Percentiles rank a stretch among this genome's conserved stretches.
phyloP scores from a whole-genome alignment of 129 eudicot species.

The Artemisia tridentata region DNA sequence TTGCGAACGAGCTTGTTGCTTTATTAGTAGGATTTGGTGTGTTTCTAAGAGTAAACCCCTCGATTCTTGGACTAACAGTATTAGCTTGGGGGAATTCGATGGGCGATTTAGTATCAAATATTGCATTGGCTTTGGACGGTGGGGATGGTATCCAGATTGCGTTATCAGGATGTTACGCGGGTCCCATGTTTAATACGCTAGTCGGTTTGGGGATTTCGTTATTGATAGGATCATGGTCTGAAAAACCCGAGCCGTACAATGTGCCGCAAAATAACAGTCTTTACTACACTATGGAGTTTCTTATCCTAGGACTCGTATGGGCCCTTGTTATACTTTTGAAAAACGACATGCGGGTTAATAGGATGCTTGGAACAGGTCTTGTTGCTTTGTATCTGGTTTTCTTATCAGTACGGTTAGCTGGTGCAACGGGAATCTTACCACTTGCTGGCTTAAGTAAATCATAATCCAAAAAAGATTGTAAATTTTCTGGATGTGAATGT shows the following conservation, averaged over 20 bases:
- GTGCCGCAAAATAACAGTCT: slow-evolving; percentile 73
- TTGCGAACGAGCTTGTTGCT: slow-evolving; percentile 91
- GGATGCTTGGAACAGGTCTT: slow-evolving; percentile 76
- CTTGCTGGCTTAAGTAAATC: slow-evolving; percentile 40
- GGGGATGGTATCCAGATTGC: slow-evolving; percentile 98
- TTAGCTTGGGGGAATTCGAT: slow-evolving; percentile 99
- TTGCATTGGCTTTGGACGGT: slow-evolving; percentile 83
- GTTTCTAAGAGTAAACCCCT: slow-evolving; percentile 65
- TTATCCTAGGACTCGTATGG: slow-evolving; percentile 67
- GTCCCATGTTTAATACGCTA: slow-evolving; percentile 93
- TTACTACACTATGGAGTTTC: slow-evolving; percentile 73
- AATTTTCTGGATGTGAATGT: not conserved
- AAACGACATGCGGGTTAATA: slow-evolving; percentile 83
- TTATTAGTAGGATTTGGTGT: slow-evolving; percentile 67
- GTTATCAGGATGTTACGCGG: slow-evolving; percentile 88
- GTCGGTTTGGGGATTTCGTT: slow-evolving; percentile 83
- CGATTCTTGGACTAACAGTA: slow-evolving; percentile 84
- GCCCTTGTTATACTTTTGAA: slow-evolving; percentile 61
- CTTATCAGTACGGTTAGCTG: slow-evolving; percentile 48
- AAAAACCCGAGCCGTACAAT: slow-evolving; percentile 42
- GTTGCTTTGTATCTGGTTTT: slow-evolving; percentile 63
- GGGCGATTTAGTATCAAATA: slow-evolving; percentile 93
- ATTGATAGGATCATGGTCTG: slow-evolving; percentile 79
- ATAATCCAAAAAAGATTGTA: slow-evolving; percentile 5
- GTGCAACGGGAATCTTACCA: slow-evolving; percentile 58